These are phyloP conservation scores for Tylopilus sp. DNA, from an alignment of 1,284 basidiomycete species.

Conservation along the genomic window DNA sequence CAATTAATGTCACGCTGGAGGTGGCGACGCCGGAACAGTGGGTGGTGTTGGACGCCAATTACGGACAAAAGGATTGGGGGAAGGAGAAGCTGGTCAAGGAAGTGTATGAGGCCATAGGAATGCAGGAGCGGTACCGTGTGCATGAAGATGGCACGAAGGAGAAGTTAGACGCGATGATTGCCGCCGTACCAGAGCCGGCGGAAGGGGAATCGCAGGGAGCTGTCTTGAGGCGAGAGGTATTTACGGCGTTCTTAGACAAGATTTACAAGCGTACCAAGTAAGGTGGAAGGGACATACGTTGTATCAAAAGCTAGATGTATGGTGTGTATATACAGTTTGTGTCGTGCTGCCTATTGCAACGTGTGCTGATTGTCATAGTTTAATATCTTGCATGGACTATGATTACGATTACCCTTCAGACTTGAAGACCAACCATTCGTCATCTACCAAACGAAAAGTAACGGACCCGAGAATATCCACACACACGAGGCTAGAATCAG, in stretches of 20 bases:
- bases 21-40: conserved; percentile 67
- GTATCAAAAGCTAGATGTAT: background rate
- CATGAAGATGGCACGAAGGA: conserved; percentile 79
- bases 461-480: no score
- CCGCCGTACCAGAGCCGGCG: conserved; percentile 62
- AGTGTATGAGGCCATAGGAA: conserved; percentile 73
- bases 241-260: conserved; percentile 80
- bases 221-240: conserved; percentile 75
- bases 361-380: no score
- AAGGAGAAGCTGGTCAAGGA: conserved; percentile 80
- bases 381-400: no score
- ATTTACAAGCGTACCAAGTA: conserved; percentile 51
- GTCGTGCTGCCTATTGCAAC: no score
- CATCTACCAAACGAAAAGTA: no score
- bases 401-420: no score
- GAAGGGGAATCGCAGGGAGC: conserved; percentile 43
- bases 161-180: conserved; percentile 68
- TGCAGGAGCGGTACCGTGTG: conserved; percentile 67
- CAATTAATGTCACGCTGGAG: conserved; percentile 90
- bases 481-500: no score
- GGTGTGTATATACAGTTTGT: no score
- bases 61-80: conserved; percentile 89
- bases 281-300: background rate
- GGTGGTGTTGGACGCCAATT: conserved; percentile 79
- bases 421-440: no score